These are phyloP conservation scores for Moesziomyces antarcticus DNA, from an alignment of 1,284 basidiomycete species.

Conservation along the genomic window DNA sequence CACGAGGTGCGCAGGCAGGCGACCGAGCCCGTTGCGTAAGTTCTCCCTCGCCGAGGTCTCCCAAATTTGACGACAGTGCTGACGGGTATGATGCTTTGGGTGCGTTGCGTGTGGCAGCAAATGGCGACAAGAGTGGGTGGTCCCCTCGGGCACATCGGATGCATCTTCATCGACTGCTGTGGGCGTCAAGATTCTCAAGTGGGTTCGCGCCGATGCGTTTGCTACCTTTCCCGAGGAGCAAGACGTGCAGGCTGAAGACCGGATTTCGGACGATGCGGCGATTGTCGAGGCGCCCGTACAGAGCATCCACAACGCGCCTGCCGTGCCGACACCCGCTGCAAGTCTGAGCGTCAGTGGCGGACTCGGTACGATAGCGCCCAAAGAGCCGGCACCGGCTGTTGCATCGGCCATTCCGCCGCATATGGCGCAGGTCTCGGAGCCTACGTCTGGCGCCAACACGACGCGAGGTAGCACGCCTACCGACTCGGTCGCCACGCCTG, in stretches of 20 bases:
- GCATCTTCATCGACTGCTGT: constrained; percentile 12
- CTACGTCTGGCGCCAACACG: constrained; percentile 15
- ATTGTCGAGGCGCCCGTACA: constrained; percentile 44
- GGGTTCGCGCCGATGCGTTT: constrained; percentile 14
- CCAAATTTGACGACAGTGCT: no score
- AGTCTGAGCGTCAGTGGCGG: constrained; percentile 25
- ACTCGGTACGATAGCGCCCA: constrained; percentile 37
- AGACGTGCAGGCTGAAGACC: constrained; percentile 33
- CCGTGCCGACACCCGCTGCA: constrained; percentile 9
- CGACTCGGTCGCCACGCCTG: constrained; percentile 20
- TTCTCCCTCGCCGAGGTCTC: background rate
- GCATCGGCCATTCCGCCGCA: constrained; percentile 36
- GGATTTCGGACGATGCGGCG: constrained; percentile 24
- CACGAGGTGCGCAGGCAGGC: constrained; percentile 40
- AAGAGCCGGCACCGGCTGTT: constrained; percentile 19
- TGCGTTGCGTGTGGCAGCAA: constrained; percentile 9
- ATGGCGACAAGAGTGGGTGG: constrained; percentile 41
- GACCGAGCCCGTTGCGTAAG: constrained; percentile 33
- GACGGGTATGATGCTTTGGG: background rate
- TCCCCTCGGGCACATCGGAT: constrained; percentile 9
- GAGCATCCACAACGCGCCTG: constrained; percentile 43
- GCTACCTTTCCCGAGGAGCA: constrained; percentile 37
- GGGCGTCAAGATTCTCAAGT: constrained; percentile 40
- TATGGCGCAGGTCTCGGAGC: constrained; percentile 21
- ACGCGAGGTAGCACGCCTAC: constrained; percentile 22